Conservation (phyloP, 768 basidiomycete species). For the Suillus cothurnatus region DNA sequence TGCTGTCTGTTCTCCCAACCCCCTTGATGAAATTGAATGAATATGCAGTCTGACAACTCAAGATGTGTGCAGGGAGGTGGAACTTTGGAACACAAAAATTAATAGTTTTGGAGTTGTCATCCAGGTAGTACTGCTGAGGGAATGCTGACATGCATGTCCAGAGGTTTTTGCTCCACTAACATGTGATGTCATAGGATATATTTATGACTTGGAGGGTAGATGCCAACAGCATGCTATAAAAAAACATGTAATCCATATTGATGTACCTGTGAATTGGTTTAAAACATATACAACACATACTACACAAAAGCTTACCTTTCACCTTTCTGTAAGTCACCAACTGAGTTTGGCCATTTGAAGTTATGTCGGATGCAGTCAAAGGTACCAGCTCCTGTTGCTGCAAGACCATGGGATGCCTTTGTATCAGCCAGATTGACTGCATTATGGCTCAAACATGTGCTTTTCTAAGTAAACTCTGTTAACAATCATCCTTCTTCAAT, state of each 20-base stretch:
- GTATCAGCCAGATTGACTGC: neutral
- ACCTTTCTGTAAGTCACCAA: conserved; percentile 23
- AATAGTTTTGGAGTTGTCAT: neutral
- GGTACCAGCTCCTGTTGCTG: conserved; percentile 4
- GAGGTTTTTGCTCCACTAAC: conserved; percentile 17
- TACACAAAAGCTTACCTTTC: conserved; percentile 12
- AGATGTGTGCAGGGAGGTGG: conserved; percentile 37
- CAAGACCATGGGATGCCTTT: neutral
- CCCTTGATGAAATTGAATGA: conserved; percentile 31
- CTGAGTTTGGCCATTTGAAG: conserved; percentile 15
- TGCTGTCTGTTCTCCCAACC: conserved; percentile 35
- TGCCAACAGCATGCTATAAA: neutral
- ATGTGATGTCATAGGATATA: conserved; percentile 21
- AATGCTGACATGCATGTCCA: conserved; percentile 7
- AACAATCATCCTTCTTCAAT: neutral
- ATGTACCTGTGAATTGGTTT: conserved; percentile 11
- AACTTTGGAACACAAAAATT: conserved; percentile 35
- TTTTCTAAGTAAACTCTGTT: conserved; percentile 14
- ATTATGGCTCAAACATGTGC: conserved; percentile 20
- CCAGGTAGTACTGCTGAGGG: conserved; percentile 15
- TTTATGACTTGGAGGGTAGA: conserved; percentile 10
- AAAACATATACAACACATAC: neutral
- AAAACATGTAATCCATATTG: conserved; percentile 22
- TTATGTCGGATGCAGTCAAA: conserved; percentile 15
- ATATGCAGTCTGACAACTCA: conserved; percentile 27